These are phyloP conservation scores for Gautieria morchelliformis DNA, from an alignment of 768 basidiomycete genomes.

Conservation along the genomic window DNA sequence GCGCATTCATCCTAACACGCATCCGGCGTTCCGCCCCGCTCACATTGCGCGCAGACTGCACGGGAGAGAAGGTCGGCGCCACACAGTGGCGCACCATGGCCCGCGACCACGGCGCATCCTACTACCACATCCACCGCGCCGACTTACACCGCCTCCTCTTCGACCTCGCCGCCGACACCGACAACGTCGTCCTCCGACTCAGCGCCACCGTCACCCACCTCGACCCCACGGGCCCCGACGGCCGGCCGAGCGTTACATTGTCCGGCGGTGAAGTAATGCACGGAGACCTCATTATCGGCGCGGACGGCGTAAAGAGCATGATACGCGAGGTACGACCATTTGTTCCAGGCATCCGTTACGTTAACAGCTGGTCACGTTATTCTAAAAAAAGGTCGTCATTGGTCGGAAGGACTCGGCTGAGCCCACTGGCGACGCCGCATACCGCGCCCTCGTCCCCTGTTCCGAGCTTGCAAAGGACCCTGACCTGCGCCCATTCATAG, in stretches of 20 bases:
- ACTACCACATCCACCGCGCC: conserved; percentile 33
- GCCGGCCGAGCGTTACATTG: conserved; percentile 26
- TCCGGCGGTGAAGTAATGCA: conserved; percentile 32
- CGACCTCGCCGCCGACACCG: conserved; percentile 21
- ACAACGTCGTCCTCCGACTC: conserved; percentile 24
- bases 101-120: conserved; percentile 26
- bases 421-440: conserved; percentile 56
- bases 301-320: conserved; percentile 17
- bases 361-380: conserved; percentile 11
- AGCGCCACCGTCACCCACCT: conserved; percentile 25
- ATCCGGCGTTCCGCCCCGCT: neutral
- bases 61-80: conserved; percentile 29
- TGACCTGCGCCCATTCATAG: conserved; percentile 40
- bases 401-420: conserved; percentile 31
- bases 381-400: conserved; percentile 43
- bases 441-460: conserved; percentile 29
- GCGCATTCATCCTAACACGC: neutral
- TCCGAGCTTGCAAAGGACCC: conserved; percentile 27
- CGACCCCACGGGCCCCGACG: conserved; percentile 16
- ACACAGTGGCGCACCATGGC: conserved; percentile 26
- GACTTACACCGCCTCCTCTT: conserved; percentile 35
- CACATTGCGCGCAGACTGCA: conserved; percentile 15
- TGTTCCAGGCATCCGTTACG: neutral
- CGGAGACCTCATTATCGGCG: conserved; percentile 38
- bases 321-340: conserved; percentile 4